Base-by-base conservation (phyloP, 129 eudicot species). In the Centella asiatica region DNA sequence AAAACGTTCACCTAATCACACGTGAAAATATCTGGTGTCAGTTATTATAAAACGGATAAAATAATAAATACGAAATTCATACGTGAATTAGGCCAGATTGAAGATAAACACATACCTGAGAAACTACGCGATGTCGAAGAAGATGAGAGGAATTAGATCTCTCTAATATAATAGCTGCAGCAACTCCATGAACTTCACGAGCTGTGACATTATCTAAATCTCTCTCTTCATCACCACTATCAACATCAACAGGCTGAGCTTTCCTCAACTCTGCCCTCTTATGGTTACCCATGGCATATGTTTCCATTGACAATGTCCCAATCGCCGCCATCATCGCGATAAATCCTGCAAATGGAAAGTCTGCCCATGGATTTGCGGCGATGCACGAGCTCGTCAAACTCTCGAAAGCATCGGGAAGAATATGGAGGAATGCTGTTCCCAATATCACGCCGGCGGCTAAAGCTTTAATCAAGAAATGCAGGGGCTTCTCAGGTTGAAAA, bases 361-460 rank as follows among this genome's bases (percentile, higher is more conserved):
- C 53, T 28, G 37, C 27, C 79, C 79, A 74, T 3, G 32, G 48
- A 59, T 48, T 59, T 34, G 5, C 59, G 23, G 57, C 58, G 33
- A 75, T 44, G 56, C 76, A 75, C 0, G 71, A 63, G 8, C 60
- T 55, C 5, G 61, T 69, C 6, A 75, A 67, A 36, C 42, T 45
- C 8, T 27, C 31, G 36, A 66, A 75, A 2, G 73, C 71, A 32
- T 69, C 80, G 4, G 80, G 80, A 4, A 75, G 63, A 10, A 75
- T 65, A 23, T 75, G 75, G 17, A 75, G 25, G 52, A 62, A 75
- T 5, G 74, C 80, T 0, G 75, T 75, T 8, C 75, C 80, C n/a
- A 75, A 45, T 0, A 75, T 75, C 2, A 75, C 80, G 1, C 80
- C 80, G 5, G 80, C 71, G 0, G 80, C 80, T 45, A 75, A 75